Base-by-base conservation (phyloP, 352 stramenopile genomes). In the Phytophthora idaei region DNA sequence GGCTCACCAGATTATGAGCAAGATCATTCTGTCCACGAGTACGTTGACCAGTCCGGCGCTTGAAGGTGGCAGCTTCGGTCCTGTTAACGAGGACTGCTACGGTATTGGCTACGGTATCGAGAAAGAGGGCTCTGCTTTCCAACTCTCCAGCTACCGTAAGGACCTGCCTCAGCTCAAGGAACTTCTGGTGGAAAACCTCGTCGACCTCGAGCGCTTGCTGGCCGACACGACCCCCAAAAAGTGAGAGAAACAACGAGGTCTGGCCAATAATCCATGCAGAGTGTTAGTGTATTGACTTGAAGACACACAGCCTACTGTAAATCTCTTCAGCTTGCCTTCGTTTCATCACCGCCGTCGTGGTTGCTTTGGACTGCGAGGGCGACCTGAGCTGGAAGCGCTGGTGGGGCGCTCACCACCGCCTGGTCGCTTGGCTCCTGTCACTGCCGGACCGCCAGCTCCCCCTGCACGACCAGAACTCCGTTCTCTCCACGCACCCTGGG, bases 21-120 rank as follows among this genome's bases (percentile, higher is more conserved):
- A 92, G 57, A 97, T 97, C 60, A 95, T 96, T 48, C 47, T 97
- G 54, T 97, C 89, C n/a, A 97, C 92, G 50, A 97, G 87, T 57
- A 97, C 89, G 45, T 67, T 97, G 39, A 91, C 83, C 39, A 96
- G 85, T 48, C 85, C 83, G 7, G 86, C 88, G 34, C 73, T 97
- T 12, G 86, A 94, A 65, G 88, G 88, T 42, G 90, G 90, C 34
- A 96, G 90, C 71, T 97, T 97, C 61, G 91, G 90, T 14, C 90
- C 90, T 51, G 91, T 97, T 15, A 93, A 93, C 61, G 76, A 92
- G 14, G 86, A 96, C 44, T 96, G 89, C 73, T 97, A 97, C 72
- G 88, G 83, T 49, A 94, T 97, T 37, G 91, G 90, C 31, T 97
- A 97, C 62, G 87, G 85, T 44, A 95, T 95, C 46, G 85, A 93